These are phyloP conservation scores for Rubia yunnanensis DNA, from an alignment of 257 asterid species.

Conservation along the genomic window DNA sequence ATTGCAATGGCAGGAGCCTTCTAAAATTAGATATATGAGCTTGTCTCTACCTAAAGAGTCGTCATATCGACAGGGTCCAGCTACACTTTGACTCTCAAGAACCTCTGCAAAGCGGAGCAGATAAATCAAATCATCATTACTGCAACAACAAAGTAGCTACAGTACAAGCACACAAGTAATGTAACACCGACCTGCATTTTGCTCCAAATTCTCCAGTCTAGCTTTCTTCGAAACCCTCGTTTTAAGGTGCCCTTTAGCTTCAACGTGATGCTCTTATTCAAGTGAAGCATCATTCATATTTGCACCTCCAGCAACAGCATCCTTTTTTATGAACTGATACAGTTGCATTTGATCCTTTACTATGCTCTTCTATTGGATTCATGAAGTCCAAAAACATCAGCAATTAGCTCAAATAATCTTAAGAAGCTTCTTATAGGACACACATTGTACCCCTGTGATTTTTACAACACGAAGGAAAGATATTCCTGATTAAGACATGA, in stretches of 20 bases:
- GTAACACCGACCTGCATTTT: constrained; percentile 34
- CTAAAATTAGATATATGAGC: not conserved
- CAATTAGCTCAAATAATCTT: not conserved
- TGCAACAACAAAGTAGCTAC: not conserved
- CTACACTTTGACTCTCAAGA: constrained; percentile 29
- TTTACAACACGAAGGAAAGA: not conserved
- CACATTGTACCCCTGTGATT: not conserved
- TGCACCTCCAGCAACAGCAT: constrained; percentile 19
- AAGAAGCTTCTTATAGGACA: not conserved
- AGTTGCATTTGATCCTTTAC: constrained; percentile 14
- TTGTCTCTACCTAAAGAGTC: constrained; percentile 68
- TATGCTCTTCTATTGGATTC: constrained; percentile 24
- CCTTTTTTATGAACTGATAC: constrained; percentile 19
- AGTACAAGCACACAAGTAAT: not conserved
- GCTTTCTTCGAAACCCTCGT: constrained; percentile 25
- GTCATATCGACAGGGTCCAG: constrained; percentile 51
- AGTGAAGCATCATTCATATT: constrained; percentile 16
- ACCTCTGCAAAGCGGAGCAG: constrained; percentile 34
- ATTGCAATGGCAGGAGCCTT: not conserved
- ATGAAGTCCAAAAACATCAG: constrained; percentile 3
- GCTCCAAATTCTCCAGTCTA: constrained; percentile 25
- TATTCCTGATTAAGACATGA: not conserved
- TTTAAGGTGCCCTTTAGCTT: constrained; percentile 19
- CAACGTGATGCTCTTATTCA: constrained; percentile 13
- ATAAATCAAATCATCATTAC: constrained; percentile 14